A percentile compares a stretch with the other conserved stretches of the same genome.
These are phyloP conservation scores for Pelargonium cotyledonis DNA, from an alignment of 441 rosid species.

Conservation along the genomic window DNA sequence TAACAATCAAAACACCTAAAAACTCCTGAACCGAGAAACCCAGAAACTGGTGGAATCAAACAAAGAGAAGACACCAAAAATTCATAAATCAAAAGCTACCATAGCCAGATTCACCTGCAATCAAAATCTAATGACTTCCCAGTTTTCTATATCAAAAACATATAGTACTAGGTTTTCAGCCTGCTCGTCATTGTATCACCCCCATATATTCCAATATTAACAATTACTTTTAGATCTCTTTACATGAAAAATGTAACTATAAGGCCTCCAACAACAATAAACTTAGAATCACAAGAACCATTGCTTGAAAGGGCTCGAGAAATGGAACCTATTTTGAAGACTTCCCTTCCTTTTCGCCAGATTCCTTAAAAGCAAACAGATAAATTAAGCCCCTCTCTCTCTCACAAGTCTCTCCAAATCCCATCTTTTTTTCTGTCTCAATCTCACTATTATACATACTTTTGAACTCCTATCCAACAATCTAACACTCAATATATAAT, in stretches of 20 bases:
- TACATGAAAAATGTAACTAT: no score
- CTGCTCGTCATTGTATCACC: no score
- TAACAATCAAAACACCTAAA: neutral
- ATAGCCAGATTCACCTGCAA: neutral
- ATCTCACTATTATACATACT: neutral
- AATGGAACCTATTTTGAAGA: neutral
- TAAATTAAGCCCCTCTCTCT: no score
- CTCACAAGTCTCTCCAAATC: neutral
- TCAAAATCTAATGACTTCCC: neutral
- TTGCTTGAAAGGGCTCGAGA: neutral
- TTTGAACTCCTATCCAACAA: neutral
- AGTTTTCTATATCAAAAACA: neutral
- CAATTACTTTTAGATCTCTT: no score
- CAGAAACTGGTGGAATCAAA: neutral
- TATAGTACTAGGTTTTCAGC: no score
- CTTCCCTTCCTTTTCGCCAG: neutral
- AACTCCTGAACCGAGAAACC: neutral
- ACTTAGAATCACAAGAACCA: no score
- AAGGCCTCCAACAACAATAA: no score
- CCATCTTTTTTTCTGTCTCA: neutral
- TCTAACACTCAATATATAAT: neutral
- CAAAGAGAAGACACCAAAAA: neutral
- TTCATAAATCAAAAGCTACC: neutral
- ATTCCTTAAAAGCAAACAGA: neutral
- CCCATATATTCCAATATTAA: no score